Evolutionary conservation across 352 stramenopile species (phyloP).

Genomic region (Globisporangium nagaii): DNA sequence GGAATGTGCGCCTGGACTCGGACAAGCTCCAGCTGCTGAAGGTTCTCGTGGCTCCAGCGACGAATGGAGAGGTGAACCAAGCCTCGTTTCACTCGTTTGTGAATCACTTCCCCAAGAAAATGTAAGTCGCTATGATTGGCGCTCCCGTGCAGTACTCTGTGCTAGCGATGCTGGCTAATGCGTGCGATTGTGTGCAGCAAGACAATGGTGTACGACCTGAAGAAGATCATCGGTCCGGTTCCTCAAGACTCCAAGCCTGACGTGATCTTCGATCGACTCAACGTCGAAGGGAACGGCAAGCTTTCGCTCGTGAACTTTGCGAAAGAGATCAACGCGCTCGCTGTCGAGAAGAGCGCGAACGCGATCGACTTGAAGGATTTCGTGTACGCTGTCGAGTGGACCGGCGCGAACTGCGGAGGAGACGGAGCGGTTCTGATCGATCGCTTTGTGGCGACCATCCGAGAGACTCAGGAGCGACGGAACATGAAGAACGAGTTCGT

Average conservation of each 20-base stretch:
- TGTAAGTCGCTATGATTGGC: constrained; percentile 27
- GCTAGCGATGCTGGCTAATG: not conserved
- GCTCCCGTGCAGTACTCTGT: not conserved
- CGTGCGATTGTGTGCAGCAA: constrained; percentile 19
- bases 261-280: constrained; percentile 60
- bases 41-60: constrained; percentile 53
- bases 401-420: constrained; percentile 64
- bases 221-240: constrained; percentile 52
- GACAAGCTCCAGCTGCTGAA: constrained; percentile 52
- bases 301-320: constrained; percentile 54
- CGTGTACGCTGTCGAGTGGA: constrained; percentile 69
- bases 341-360: constrained; percentile 43
- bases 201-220: constrained; percentile 60
- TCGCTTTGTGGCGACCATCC: constrained; percentile 60
- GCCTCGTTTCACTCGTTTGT: constrained; percentile 67
- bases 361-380: constrained; percentile 67
- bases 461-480: constrained; percentile 60
- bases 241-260: constrained; percentile 33
- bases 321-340: constrained; percentile 49
- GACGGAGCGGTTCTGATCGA: constrained; percentile 65
- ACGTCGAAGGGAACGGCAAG: constrained; percentile 67
- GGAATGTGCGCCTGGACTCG: constrained; percentile 39
- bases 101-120: constrained; percentile 78
- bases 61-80: constrained; percentile 62
- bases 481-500: constrained; percentile 86